Base-by-base conservation (phyloP, 2,329 filamentous ascomycete species). In the Fusarium graminum region DNA sequence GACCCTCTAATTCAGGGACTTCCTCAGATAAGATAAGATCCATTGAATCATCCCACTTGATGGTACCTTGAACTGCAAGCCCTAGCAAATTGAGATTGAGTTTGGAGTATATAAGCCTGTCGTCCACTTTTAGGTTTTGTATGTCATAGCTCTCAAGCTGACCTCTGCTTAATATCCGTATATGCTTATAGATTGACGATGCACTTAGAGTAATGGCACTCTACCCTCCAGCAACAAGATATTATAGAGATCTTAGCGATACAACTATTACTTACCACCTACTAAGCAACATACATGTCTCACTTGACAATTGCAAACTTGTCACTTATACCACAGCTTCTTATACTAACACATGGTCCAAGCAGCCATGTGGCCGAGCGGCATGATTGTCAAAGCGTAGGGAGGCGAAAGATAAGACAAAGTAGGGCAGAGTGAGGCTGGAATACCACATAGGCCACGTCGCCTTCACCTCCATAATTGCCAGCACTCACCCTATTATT, bases 321-420 rank as follows among this genome's bases (percentile, higher is more conserved):
- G n/a, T 22, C 14, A 14, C 17, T 26, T 26, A 42, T 40, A 39
- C 16, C 38, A 17, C 11, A 16, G 7, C 16, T 16, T 16, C 34
- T 6, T 22, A 22, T 36, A n/a, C 40, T n/a, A 60, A 59, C 40
- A 40, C 19, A 50, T 64, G 49, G 52, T 41, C 63, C 32, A 22
- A 67, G 63, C 52, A 59, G 59, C 63, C 52, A 67, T 67, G 63
- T 67, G 52, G 63, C 34, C 51, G 41, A 43, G 38, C 41, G 45
- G 26, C 30, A 59, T 16, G 17, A 22, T 29, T 22, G 29, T 34
- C 59, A 47, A 39, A 32, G 43, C 30, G 25, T 26, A 38, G 19
- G n/a, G 28, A 40, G 41, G 40, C 19, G 17, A 39, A 41, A 40
- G 19, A 14, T 14, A n/a, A 25, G 11, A 34, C 16, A 16, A 34